Percentiles rank a stretch among this genome's conserved stretches.
Evolutionary conservation across 139 green algal genomes (phyloP).

Genomic region (Ettlia oleoabundans): DNA sequence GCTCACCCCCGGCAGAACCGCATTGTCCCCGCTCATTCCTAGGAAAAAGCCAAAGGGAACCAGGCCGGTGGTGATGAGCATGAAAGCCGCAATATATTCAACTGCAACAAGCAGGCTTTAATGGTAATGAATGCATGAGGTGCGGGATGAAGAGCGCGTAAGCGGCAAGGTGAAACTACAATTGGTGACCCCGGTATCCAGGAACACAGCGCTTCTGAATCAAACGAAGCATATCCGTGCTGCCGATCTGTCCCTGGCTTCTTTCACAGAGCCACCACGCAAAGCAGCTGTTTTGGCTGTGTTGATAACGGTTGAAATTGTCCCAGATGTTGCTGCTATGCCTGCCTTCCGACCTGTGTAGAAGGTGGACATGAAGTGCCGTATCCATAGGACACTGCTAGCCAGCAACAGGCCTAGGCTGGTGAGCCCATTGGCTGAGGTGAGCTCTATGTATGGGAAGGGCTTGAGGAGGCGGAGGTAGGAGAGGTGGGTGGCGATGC

Average conservation of each 20-base stretch:
- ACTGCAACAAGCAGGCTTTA: conserved; percentile 9
- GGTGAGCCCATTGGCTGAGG: conserved; percentile 24
- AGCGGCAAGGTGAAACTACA: too few relatives aligned
- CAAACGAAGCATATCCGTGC: too few relatives aligned
- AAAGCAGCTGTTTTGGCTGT: too few relatives aligned
- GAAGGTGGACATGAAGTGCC: conserved; percentile 41
- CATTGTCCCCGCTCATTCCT: conserved; percentile 51
- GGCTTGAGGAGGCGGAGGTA: conserved; percentile 50
- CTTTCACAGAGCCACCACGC: too few relatives aligned
- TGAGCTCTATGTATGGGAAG: conserved; percentile 51
- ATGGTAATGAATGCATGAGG: not conserved
- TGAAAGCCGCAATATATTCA: conserved; percentile 61
- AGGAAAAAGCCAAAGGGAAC: conserved; percentile 58
- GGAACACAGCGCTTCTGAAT: too few relatives aligned
- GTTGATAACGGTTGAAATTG: too few relatives aligned
- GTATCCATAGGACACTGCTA: conserved; percentile 40
- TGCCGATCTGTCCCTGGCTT: too few relatives aligned
- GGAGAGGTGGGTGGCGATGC: conserved; percentile 33
- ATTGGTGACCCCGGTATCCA: too few relatives aligned
- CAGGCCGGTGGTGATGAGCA: conserved; percentile 55
- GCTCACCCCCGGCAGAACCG: conserved; percentile 44
- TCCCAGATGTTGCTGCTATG: too few relatives aligned
- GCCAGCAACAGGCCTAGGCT: conserved; percentile 33
- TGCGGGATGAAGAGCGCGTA: not conserved
- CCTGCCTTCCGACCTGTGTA: conserved; percentile 31